Evolutionary conservation across 768 basidiomycete genomes (phyloP), one percentile per base, ranked within the genome.

Genomic region (Pulveroboletus sp.): DNA sequence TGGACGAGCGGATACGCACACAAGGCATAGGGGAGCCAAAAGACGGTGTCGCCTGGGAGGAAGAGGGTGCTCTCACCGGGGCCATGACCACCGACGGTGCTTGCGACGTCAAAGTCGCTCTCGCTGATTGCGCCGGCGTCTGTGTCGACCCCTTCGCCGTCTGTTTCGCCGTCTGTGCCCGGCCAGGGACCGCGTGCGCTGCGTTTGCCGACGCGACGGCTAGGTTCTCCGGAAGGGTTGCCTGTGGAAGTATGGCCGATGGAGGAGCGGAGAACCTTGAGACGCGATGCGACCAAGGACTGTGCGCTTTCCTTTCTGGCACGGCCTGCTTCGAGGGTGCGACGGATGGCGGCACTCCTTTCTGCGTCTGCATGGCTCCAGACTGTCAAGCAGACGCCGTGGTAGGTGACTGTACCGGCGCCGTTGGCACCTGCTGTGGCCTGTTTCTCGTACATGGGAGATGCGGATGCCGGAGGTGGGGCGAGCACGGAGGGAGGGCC

Each of bases 331-430:
- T 91, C 90, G 40, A 90, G 76, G 7, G 88, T 89, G 42, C 85
- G 79, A 19, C 91, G 82, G 58, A 94, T 94, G 1, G 92, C 92
- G 13, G 75, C 77, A 46, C 87, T 85, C 40, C 93, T 84, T 58
- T 93, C 87, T 0, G 85, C 84, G 62, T 97, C 94, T 17, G 93
- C 93, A 61, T 94, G 93, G 4, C 90, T 92, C 93, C 93, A 98
- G 2, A 97, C 91, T 2, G 92, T 93, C 50, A 98, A 75, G 57
- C 91, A 92, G 32, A 95, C 92, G 40, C 92, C 93, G 62, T 97
- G 82, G 64, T 91, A 95, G 9, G 87, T 84, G 52, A 90, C 66
- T 3, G 69, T 68, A 6, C 65, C 60, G 9, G 37, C 51, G 24
- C 72, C 58, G 21, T 69, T 61, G 45, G 78, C 76, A n/a, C 74